A percentile compares a stretch with the other conserved stretches of the same genome.
These are phyloP conservation scores for Beauveria pseudobassiana DNA, from an alignment of 2,329 filamentous ascomycete genomes.

Conservation along the genomic window DNA sequence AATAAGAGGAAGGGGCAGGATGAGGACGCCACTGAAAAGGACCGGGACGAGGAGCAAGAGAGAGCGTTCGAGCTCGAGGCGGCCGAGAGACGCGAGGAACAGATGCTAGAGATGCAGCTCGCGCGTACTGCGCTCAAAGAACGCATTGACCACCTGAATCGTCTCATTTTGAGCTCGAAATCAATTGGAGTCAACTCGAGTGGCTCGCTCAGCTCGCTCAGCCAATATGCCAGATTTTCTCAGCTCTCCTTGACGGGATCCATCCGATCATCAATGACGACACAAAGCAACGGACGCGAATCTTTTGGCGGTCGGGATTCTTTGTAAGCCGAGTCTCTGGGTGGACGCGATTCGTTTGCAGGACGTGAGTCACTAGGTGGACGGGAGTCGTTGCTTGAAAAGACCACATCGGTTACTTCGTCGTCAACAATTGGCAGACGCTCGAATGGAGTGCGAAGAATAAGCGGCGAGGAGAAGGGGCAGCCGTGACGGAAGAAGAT, in stretches of 20 bases:
- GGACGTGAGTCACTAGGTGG: not conserved
- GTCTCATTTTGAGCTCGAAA: slow-evolving; percentile 90
- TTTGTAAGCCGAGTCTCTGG: not conserved
- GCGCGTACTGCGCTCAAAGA: slow-evolving; percentile 94
- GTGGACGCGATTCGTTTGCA: not conserved
- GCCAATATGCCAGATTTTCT: slow-evolving; percentile 55
- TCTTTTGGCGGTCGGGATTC: slow-evolving; percentile 7
- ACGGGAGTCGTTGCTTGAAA: slow-evolving; percentile 39
- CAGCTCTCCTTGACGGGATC: slow-evolving; percentile 49
- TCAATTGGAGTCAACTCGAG: slow-evolving; percentile 86
- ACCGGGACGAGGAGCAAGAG: slow-evolving; percentile 62
- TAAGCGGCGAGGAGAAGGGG: slow-evolving; percentile 33
- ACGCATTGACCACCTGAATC: slow-evolving; percentile 92
- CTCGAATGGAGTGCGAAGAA: slow-evolving; percentile 36
- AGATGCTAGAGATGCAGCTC: slow-evolving; percentile 97
- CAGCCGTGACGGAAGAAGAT: slow-evolving; percentile 53
- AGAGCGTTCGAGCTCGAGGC: slow-evolving; percentile 70
- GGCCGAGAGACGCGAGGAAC: slow-evolving; percentile 84
- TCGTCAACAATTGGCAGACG: slow-evolving; percentile 51
- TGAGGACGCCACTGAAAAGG: slow-evolving; percentile 37
- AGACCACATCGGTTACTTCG: slow-evolving; percentile 62
- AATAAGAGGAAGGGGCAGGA: slow-evolving; percentile 53
- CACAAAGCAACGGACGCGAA: slow-evolving; percentile 40
- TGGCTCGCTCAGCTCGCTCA: slow-evolving; percentile 61
- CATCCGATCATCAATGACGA: slow-evolving; percentile 61